These are phyloP conservation scores for Austroboletus eburneus DNA, from an alignment of 768 basidiomycete species.

Conservation along the genomic window DNA sequence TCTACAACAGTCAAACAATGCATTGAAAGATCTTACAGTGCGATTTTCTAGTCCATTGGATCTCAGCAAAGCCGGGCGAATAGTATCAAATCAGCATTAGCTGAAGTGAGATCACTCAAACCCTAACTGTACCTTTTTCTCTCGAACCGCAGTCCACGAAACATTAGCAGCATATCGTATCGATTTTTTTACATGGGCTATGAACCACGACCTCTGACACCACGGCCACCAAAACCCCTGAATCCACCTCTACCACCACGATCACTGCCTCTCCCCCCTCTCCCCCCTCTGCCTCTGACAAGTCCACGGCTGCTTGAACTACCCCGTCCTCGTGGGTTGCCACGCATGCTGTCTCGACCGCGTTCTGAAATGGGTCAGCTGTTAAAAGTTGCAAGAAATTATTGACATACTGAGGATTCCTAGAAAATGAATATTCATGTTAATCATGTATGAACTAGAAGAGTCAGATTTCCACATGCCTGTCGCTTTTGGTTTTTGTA, in stretches of 20 bases:
- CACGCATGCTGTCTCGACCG: slow-evolving; percentile 37
- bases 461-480: slow-evolving; percentile 52
- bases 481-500: slow-evolving; percentile 88
- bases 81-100: slow-evolving; percentile 40
- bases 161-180: too few relatives aligned
- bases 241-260: slow-evolving; percentile 46
- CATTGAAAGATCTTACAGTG: not conserved
- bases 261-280: slow-evolving; percentile 30
- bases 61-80: slow-evolving; percentile 50
- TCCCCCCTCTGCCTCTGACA: slow-evolving; percentile 21
- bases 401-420: slow-evolving; percentile 21
- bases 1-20: not conserved
- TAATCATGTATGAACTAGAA: slow-evolving; percentile 4
- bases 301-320: slow-evolving; percentile 28
- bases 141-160: too few relatives aligned
- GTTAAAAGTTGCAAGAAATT: slow-evolving; percentile 4
- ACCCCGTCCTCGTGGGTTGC: slow-evolving; percentile 22
- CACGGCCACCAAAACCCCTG: slow-evolving; percentile 42
- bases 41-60: slow-evolving; percentile 37
- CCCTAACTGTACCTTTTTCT: slow-evolving; percentile 26
- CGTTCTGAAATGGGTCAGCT: slow-evolving; percentile 41
- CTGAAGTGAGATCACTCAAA: slow-evolving; percentile 50
- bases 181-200: slow-evolving; percentile 15
- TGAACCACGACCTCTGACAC: slow-evolving; percentile 46
- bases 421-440: slow-evolving; percentile 16